phyloP scores from a whole-genome alignment of 371 early-diverging fungal species.

The Rhizopus arrhizus region DNA sequence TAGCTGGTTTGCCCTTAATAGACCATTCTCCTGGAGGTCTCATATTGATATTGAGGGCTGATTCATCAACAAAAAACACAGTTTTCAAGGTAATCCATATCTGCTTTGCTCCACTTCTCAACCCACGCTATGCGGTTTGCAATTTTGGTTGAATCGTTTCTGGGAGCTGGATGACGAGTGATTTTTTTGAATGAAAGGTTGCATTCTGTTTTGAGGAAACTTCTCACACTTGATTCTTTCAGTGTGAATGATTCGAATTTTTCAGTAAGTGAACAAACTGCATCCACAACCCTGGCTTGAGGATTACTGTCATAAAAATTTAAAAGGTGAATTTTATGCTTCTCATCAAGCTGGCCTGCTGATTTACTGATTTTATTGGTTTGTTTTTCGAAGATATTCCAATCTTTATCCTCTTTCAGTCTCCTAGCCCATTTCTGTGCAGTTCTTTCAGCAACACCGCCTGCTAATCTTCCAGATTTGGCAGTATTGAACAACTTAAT shows the following conservation, averaged over 20 bases:
- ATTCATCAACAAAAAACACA: constrained; percentile 19
- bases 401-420: too few species aligned
- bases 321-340: constrained; percentile 13
- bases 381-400: too few species aligned
- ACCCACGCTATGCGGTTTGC: constrained; percentile 21
- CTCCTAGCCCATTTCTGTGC: too few species aligned
- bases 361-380: too few species aligned
- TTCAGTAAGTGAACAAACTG: too few species aligned
- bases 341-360: too few species aligned
- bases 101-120: constrained; percentile 13
- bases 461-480: constrained; percentile 22
- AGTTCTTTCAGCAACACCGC: constrained; percentile 10
- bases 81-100: constrained; percentile 19
- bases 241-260: too few species aligned
- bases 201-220: constrained; percentile 18
- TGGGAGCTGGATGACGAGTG: constrained; percentile 20
- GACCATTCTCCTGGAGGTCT: constrained; percentile 14
- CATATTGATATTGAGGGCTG: constrained; percentile 23
- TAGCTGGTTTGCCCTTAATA: constrained; percentile 21
- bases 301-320: too few species aligned
- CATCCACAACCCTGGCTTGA: too few species aligned
- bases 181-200: too few species aligned
- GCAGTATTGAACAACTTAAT: constrained; percentile 20
- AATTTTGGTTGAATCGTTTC: constrained; percentile 23
- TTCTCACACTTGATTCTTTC: too few species aligned